These are phyloP conservation scores for Fusarium citri DNA, from an alignment of 2,329 filamentous ascomycete species.

Conservation along the genomic window DNA sequence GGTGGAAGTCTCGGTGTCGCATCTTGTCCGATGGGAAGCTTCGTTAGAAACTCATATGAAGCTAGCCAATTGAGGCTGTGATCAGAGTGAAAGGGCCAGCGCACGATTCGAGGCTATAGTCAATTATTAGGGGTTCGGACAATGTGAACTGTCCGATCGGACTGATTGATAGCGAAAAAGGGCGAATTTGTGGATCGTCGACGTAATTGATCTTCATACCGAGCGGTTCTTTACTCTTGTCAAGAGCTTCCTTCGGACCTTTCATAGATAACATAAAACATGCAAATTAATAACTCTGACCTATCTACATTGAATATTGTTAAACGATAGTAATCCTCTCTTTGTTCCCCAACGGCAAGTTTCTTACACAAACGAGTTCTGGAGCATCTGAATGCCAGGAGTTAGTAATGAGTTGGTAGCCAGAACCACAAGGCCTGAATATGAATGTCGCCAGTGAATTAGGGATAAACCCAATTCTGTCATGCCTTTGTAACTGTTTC, in stretches of 20 bases:
- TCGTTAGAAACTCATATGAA: background rate
- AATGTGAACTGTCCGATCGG: background rate
- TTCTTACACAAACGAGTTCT: background rate
- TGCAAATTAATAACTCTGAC: no score
- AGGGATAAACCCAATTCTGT: fast-evolving
- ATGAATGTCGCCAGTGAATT: background rate
- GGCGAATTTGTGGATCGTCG: background rate
- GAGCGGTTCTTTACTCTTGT: background rate
- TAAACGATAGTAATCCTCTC: background rate
- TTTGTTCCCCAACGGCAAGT: fast-evolving
- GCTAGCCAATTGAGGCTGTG: fast-evolving
- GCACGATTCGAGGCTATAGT: fast-evolving
- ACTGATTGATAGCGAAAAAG: background rate
- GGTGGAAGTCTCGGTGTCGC: background rate
- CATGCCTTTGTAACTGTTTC: fast-evolving
- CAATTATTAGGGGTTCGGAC: background rate
- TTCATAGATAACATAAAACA: no score
- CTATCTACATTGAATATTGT: no score
- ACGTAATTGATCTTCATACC: background rate
- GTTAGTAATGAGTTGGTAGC: fast-evolving
- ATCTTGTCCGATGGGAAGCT: background rate
- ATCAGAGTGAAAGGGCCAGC: fast-evolving
- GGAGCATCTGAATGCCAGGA: fast-evolving
- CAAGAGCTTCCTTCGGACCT: background rate
- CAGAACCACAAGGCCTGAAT: background rate